A percentile compares a stretch with the other conserved stretches of the same genome.
phyloP scores from a whole-genome alignment of 1,284 basidiomycete genomes.

The Kalmanozyma brasiliensis region DNA sequence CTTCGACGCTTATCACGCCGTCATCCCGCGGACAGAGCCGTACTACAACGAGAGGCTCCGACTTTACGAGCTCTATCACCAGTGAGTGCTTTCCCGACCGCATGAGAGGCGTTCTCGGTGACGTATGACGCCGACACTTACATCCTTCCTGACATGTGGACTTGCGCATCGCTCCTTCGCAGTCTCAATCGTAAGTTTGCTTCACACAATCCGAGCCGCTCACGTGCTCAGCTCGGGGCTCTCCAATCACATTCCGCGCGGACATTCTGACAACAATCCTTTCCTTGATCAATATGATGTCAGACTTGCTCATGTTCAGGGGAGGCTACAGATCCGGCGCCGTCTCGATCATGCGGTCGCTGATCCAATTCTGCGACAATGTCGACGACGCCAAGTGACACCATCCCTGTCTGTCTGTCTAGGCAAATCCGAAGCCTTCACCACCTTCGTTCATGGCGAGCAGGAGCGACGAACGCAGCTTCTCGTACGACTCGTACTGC shows the following conservation, averaged over 20 bases:
- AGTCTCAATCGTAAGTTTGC: constrained; percentile 35
- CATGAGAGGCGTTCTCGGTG: too few species aligned
- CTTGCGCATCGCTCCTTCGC: not conserved
- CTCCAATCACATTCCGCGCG: not conserved
- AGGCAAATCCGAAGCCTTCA: constrained; percentile 68
- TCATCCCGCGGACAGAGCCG: constrained; percentile 27
- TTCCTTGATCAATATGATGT: not conserved
- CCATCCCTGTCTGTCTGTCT: not conserved
- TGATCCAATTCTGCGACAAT: constrained; percentile 27
- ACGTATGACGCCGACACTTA: not conserved
- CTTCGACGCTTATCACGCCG: constrained; percentile 42
- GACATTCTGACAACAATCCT: not conserved
- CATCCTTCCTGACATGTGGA: not conserved
- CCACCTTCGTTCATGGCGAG: constrained; percentile 67
- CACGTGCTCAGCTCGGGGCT: too few species aligned
- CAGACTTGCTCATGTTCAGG: constrained; percentile 45
- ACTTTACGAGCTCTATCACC: constrained; percentile 45
- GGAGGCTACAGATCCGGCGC: constrained; percentile 40
- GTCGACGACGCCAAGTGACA: constrained; percentile 4
- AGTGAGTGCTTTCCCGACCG: constrained; percentile 23
- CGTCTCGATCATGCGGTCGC: constrained; percentile 41
- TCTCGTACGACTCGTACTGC: constrained; percentile 66
- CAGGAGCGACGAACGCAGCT: constrained; percentile 44
- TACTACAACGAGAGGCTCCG: constrained; percentile 31
- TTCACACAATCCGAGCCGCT: not conserved